Percentiles rank a stretch among this genome's conserved stretches.
Conservation (phyloP, 805 yeast genomes). For the Metschnikowia vanudenii region DNA sequence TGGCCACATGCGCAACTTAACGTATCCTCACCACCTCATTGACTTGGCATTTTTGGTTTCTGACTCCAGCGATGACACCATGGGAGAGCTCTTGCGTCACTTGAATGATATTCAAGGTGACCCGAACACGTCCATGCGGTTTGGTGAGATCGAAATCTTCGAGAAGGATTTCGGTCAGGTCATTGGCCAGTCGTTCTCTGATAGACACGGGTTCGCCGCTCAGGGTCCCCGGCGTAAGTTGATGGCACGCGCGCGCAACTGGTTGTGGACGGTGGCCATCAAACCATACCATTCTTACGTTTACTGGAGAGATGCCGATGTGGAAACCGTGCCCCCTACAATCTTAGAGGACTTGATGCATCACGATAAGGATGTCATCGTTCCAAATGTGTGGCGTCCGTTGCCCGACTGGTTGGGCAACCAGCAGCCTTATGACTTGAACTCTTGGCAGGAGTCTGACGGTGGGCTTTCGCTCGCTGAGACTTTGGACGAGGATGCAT, state of each 20-base stretch:
- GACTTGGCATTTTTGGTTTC: conserved; percentile 84
- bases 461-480: conserved; percentile 79
- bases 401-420: conserved; percentile 82
- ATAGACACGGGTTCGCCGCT: conserved; percentile 92
- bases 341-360: conserved; percentile 90
- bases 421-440: conserved; percentile 81
- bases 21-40: conserved; percentile 84
- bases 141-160: conserved; percentile 82
- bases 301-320: conserved; percentile 97
- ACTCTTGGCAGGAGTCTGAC: conserved; percentile 83
- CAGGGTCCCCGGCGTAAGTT: conserved; percentile 93
- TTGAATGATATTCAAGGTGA: conserved; percentile 64
- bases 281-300: conserved; percentile 95
- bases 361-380: conserved; percentile 87
- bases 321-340: conserved; percentile 84
- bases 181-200: conserved; percentile 90
- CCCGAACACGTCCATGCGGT: conserved; percentile 57
- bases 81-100: conserved; percentile 60
- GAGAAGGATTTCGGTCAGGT: conserved; percentile 93
- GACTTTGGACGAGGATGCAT: conserved; percentile 84
- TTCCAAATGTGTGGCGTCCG: conserved; percentile 93
- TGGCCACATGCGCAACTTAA: conserved; percentile 70
- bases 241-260: conserved; percentile 95
- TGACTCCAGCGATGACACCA: conserved; percentile 86
- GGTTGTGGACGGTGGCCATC: conserved; percentile 84